Percentiles rank a stretch among this genome's conserved stretches.
Evolutionary conservation across 2,329 filamentous ascomycete species (phyloP).

Genomic region (Coniochaeta sp.): DNA sequence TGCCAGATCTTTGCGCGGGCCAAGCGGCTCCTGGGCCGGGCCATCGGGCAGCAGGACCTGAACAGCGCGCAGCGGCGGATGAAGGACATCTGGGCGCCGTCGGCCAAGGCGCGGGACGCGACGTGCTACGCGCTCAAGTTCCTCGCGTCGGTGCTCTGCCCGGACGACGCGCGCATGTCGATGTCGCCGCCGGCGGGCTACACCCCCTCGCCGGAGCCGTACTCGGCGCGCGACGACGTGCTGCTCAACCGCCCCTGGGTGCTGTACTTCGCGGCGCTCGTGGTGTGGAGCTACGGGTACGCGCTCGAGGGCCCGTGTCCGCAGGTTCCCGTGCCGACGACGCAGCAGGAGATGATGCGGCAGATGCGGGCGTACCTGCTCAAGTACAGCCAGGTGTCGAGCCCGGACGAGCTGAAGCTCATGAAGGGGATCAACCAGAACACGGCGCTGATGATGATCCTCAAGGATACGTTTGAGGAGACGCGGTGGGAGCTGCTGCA

Average conservation of each 20-base stretch:
- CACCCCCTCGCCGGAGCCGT: slow-evolving; percentile 38
- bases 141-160: slow-evolving; percentile 72
- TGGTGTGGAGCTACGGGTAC: slow-evolving; percentile 93
- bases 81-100: slow-evolving; percentile 84
- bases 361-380: slow-evolving; percentile 77
- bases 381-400: slow-evolving; percentile 61
- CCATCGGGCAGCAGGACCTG: slow-evolving; percentile 77
- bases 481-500: slow-evolving; percentile 89
- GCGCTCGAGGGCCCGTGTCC: slow-evolving; percentile 75
- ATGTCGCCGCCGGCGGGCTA: slow-evolving; percentile 30
- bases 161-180: slow-evolving; percentile 36
- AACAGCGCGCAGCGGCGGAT: slow-evolving; percentile 73
- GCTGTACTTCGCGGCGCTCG: slow-evolving; percentile 82
- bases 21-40: slow-evolving; percentile 74
- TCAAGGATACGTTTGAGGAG: slow-evolving; percentile 73
- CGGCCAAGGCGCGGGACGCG: slow-evolving; percentile 80
- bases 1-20: slow-evolving; percentile 93
- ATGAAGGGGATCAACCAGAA: slow-evolving; percentile 76
- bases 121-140: slow-evolving; percentile 90
- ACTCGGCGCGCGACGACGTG: slow-evolving; percentile 81
- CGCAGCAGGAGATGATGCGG: slow-evolving; percentile 57
- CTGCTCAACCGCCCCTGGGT: slow-evolving; percentile 92
- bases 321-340: slow-evolving; percentile 42
- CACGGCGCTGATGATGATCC: slow-evolving; percentile 70
- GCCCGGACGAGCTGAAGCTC: slow-evolving; percentile 69